Evolutionary conservation across 2,329 filamentous ascomycete species (phyloP), one percentile per base, ranked within the genome.

Genomic region (Colletotrichum cereale): DNA sequence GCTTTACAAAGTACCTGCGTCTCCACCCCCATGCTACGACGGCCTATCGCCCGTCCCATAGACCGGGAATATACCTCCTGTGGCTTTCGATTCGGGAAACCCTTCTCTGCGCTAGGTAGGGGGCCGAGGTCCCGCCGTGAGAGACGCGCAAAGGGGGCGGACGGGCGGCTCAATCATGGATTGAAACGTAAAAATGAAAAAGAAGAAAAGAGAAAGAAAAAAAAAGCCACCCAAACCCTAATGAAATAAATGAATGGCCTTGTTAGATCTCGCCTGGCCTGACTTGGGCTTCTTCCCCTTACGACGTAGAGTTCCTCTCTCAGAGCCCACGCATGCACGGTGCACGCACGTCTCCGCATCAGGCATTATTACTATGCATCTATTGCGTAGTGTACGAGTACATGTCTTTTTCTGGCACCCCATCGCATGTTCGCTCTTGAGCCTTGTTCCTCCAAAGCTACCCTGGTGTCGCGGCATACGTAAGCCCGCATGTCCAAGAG

Each of bases 21-120:
- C 68, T 64, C 64, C 58, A 38, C 34, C 65, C 68, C 67, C 58
- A 64, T 68, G 68, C 68, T 31, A 66, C 68, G 68, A 68, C 53
- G 58, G 44, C 65, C 68, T 18, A 36, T 34, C 34, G 44, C 63
- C 58, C 18, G 52, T 68, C 65, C 65, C 68, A 64, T 62, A 29
- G 44, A 64, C 58, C 65, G 24, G 68, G 65, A 60, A 48, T 16
- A 53, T 36, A 68, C 53, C 57, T 58, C 34, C n/a, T 48, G 57
- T 42, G 48, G 38, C 64, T 42, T 56, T 26, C 24, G 42, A 24
- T 44, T 57, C 52, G 21, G 61, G 24, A 66, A 34, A 58, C 44
- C 58, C 52, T 63, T 62, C 42, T 29, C 26, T 47, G 12, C 57
- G 64, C 68, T 63, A 63, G 52, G 50, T 36, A 47, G 40, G 29